Base-by-base conservation (phyloP, 805 yeast species). In the Metschnikowia picachoensis region DNA sequence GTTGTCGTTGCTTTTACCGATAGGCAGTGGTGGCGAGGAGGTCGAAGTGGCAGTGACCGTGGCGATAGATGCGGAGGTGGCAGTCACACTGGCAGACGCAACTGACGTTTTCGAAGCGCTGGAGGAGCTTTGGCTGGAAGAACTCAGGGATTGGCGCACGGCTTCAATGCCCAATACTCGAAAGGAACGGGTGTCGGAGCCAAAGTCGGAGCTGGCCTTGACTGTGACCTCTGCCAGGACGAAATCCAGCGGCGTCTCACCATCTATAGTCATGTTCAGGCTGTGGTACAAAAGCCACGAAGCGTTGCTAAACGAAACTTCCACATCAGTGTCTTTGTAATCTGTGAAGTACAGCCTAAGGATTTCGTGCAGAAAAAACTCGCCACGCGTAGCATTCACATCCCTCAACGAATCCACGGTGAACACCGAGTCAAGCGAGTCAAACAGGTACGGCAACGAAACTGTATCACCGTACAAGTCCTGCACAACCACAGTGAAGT, bases 251-350 rank as follows among this genome's bases (percentile, higher is more conserved):
- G 77, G 77, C n/a, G 83, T 85, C 14, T 66, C 60, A 28, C 99
- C 99, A 34, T 65, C 62, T 46, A 92, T 73, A 0, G 95, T 83
- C 60, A 77, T 68, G 59, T 85, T 87, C 10, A 74, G 52, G 37
- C 67, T 55, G 61, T 82, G 77, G 60, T 77, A 90, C 1, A 69
- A 55, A 40, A 92, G 70, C 98, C 98, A 92, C 36, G 56, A 57
- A 2, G 74, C 62, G 35, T 53, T 46, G 47, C 66, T 65, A 53
- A 67, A 74, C 3, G 65, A 58, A 5, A 79, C 79, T 2, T 72
- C 55, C 7, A 86, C 64, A 17, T 68, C 62, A 1, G 90, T 80
- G 14, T 67, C 60, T 41, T 73, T 64, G 55, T 62, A 67, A 54
- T 82, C 77, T 2, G 85, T 77, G 60, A 87, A 83, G 53, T 74